Evolutionary conservation across 2,329 filamentous ascomycete genomes (phyloP).

Genomic region (Trichothecium roseum): DNA sequence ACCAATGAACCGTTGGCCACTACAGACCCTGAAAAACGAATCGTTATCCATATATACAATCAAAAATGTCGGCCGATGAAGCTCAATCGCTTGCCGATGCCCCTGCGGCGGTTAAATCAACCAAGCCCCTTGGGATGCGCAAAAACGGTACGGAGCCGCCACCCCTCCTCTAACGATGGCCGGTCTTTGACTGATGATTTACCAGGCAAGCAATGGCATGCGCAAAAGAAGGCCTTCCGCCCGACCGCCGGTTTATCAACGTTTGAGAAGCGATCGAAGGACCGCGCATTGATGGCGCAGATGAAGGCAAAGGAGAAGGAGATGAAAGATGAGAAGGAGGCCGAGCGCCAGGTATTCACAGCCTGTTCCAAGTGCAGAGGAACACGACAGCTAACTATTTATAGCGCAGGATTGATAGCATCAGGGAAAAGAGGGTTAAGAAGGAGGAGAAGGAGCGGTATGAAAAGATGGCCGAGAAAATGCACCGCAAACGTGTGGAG

Average conservation of each 20-base stretch:
- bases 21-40: no score
- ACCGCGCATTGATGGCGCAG: slow-evolving; percentile 59
- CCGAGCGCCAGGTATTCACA: slow-evolving; percentile 60
- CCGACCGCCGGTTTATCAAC: slow-evolving; percentile 67
- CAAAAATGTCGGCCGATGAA: slow-evolving; percentile 31
- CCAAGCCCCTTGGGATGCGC: slow-evolving; percentile 55
- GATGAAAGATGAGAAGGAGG: slow-evolving; percentile 91
- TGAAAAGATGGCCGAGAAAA: slow-evolving; percentile 90
- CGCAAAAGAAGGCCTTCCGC: slow-evolving; percentile 73
- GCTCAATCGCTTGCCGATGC: slow-evolving; percentile 14
- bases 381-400: background rate
- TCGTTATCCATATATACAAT: background rate
- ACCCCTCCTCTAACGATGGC: background rate
- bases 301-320: slow-evolving; percentile 90
- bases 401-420: slow-evolving; percentile 64
- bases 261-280: slow-evolving; percentile 65
- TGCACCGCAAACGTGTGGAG: slow-evolving; percentile 94
- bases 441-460: slow-evolving; percentile 93
- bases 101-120: slow-evolving; percentile 20
- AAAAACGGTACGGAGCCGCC: slow-evolving; percentile 60
- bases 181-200: background rate
- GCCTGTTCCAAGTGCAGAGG: background rate
- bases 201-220: slow-evolving; percentile 94
- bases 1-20: background rate
- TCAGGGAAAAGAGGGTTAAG: slow-evolving; percentile 75